phyloP scores from a whole-genome alignment of 441 rosid genomes.

The Adansonia gregorii region DNA sequence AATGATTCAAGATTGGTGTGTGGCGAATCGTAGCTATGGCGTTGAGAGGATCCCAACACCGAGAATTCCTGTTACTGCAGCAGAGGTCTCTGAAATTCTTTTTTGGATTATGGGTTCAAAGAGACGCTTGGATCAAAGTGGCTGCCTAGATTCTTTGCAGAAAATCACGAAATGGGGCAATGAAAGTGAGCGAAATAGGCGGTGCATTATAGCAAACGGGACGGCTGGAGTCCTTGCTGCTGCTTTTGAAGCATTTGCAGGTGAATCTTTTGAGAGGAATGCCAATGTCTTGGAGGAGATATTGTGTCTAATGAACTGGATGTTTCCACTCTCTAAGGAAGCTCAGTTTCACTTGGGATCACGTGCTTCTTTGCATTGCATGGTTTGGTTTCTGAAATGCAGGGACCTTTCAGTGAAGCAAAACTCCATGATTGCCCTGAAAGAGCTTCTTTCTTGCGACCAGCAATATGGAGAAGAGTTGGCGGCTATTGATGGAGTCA shows the following conservation, averaged over 20 bases:
- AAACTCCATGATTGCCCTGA: conserved; percentile 37
- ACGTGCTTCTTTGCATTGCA: conserved; percentile 31
- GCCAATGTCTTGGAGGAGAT: conserved; percentile 39
- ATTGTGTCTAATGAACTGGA: conserved; percentile 34
- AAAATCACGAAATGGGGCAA: conserved; percentile 44
- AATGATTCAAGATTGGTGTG: conserved; percentile 69
- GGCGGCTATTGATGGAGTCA: conserved; percentile 33
- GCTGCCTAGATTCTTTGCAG: conserved; percentile 32
- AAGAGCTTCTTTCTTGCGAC: conserved; percentile 38
- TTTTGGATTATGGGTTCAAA: conserved; percentile 18
- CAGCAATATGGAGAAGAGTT: conserved; percentile 25
- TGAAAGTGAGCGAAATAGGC: conserved; percentile 55
- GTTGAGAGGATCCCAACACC: conserved; percentile 62
- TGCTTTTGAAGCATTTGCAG: conserved; percentile 41
- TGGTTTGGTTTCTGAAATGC: conserved; percentile 39
- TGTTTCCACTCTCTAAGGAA: conserved; percentile 43
- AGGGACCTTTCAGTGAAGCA: conserved; percentile 33
- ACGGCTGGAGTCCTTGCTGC: conserved; percentile 33
- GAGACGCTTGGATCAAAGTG: conserved; percentile 28
- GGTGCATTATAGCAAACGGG: conserved; percentile 36
- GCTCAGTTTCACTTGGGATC: conserved; percentile 37
- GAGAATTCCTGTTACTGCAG: conserved; percentile 43
- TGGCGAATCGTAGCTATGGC: conserved; percentile 42
- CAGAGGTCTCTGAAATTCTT: conserved; percentile 40
- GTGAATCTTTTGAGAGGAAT: conserved; percentile 30